Conservation (phyloP, 768 basidiomycete species). For the Sistotremastrum niveocremeum region DNA sequence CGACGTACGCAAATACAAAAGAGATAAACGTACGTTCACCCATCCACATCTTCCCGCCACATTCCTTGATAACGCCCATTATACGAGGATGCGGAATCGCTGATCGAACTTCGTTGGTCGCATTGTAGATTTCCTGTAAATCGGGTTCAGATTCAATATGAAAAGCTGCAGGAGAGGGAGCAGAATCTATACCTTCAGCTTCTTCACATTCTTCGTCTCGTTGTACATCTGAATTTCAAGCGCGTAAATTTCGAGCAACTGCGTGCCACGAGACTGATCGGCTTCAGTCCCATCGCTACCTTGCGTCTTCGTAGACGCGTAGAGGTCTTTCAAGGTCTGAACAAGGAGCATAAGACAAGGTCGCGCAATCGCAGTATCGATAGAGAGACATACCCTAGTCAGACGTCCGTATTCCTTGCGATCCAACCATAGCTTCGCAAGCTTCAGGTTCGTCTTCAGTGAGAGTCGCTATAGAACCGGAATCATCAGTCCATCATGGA, state of each 20-base stretch:
- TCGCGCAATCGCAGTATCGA: neutral
- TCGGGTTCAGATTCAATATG: neutral
- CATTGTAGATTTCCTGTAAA: constrained; percentile 88
- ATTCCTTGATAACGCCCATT: constrained; percentile 98
- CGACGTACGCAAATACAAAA: too few relatives aligned
- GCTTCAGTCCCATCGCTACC: constrained; percentile 60
- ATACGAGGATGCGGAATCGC: constrained; percentile 97
- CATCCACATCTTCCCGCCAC: constrained; percentile 99
- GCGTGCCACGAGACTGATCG: constrained; percentile 81
- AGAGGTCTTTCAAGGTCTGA: constrained; percentile 36
- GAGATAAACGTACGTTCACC: constrained; percentile 61
- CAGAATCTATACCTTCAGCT: constrained; percentile 56
- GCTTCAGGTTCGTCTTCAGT: constrained; percentile 90
- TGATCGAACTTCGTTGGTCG: constrained; percentile 80
- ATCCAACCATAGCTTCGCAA: constrained; percentile 96
- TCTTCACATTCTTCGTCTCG: constrained; percentile 89
- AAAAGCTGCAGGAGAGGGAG: neutral
- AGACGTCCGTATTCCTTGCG: constrained; percentile 80
- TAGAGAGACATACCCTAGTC: constrained; percentile 41
- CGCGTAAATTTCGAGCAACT: constrained; percentile 92
- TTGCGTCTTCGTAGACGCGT: constrained; percentile 59
- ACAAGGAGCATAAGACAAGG: neutral
- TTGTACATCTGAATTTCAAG: constrained; percentile 99
- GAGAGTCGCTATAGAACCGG: constrained; percentile 55
- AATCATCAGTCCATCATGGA: neutral